phyloP scores from a whole-genome alignment of 208 protist species.

The Acanthamoeba rhysodes region DNA sequence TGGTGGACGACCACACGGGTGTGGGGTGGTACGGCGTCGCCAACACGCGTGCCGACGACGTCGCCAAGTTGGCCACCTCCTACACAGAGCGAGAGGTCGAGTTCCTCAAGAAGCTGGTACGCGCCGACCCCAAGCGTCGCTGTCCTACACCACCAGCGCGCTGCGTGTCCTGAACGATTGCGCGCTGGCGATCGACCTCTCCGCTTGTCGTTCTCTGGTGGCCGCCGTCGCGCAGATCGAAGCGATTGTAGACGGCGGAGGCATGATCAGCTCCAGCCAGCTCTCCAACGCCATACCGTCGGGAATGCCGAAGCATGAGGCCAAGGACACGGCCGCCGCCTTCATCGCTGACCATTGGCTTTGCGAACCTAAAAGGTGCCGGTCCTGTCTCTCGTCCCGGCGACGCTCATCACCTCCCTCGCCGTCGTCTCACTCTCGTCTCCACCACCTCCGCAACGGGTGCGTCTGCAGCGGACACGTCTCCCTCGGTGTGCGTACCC shows the following conservation, averaged over 20 bases:
- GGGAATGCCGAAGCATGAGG: neutral
- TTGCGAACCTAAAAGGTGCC: neutral
- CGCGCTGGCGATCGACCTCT: neutral
- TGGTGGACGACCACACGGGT: constrained; percentile 24
- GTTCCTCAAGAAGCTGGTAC: constrained; percentile 42
- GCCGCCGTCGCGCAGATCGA: neutral
- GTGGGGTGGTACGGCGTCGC: neutral
- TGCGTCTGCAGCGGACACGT: neutral
- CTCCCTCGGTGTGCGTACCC: constrained; percentile 12
- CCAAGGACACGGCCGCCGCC: neutral
- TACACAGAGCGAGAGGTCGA: constrained; percentile 35
- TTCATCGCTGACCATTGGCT: constrained; percentile 50
- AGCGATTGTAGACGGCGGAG: neutral
- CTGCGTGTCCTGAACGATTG: neutral
- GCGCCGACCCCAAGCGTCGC: neutral
- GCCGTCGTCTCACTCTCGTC: neutral
- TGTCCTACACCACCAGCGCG: no score
- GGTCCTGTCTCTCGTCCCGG: neutral
- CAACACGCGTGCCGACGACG: constrained; percentile 43
- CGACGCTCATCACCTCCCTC: neutral
- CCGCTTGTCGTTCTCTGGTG: neutral
- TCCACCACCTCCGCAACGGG: no score
- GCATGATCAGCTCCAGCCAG: neutral
- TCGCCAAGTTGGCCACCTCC: constrained; percentile 16
- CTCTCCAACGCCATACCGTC: neutral